Evolutionary conservation across 768 basidiomycete genomes (phyloP).

Genomic region (Piloderma croceum): DNA sequence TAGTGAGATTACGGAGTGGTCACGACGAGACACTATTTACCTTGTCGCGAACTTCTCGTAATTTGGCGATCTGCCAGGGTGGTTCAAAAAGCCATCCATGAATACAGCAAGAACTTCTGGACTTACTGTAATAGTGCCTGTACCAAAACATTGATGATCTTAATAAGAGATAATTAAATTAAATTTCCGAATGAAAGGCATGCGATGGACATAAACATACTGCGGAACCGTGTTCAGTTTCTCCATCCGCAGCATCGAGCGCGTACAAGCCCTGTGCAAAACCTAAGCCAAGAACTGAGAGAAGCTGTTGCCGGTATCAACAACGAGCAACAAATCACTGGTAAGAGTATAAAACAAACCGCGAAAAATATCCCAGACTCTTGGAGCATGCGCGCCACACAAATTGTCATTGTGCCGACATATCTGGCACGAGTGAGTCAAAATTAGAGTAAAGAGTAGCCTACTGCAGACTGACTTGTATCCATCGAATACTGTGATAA

Average conservation of each 20-base stretch:
- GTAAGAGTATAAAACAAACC: constrained; percentile 34
- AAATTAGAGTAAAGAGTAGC: background rate
- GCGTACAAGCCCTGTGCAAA: constrained; percentile 87
- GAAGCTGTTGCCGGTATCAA: constrained; percentile 41
- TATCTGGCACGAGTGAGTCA: constrained; percentile 43
- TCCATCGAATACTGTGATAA: constrained; percentile 77
- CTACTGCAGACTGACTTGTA: constrained; percentile 52
- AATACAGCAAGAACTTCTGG: background rate
- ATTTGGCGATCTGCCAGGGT: constrained; percentile 49
- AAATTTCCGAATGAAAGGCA: background rate
- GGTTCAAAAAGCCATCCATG: background rate
- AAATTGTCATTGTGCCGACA: constrained; percentile 92
- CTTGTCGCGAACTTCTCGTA: constrained; percentile 52
- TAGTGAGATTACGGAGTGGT: constrained; percentile 1
- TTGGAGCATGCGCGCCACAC: constrained; percentile 86
- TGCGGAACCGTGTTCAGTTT: constrained; percentile 43
- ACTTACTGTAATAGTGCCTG: constrained; percentile 79
- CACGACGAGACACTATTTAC: constrained; percentile 24
- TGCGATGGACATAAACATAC: constrained; percentile 30
- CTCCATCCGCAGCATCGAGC: constrained; percentile 85
- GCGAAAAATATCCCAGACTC: constrained; percentile 93
- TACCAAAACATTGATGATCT: constrained; percentile 69
- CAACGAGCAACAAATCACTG: constrained; percentile 1
- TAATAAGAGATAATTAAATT: constrained; percentile 2
- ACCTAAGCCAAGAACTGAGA: constrained; percentile 77